phyloP scores from a whole-genome alignment of 2,329 filamentous ascomycete species.

The Trichoderma sp. region DNA sequence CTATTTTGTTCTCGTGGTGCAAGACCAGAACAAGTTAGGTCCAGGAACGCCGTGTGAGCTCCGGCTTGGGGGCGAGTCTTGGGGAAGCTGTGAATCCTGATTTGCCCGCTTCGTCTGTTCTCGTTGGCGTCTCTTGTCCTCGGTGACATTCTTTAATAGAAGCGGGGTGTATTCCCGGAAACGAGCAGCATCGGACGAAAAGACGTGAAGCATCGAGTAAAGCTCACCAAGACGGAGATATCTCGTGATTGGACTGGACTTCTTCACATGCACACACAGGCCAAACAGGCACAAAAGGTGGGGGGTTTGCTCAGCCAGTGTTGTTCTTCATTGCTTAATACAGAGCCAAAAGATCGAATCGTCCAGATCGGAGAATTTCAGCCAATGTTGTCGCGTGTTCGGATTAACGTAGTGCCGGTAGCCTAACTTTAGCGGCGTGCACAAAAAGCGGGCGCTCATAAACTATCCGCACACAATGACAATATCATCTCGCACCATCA shows the following conservation, averaged over 20 bases:
- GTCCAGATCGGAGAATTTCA: not conserved
- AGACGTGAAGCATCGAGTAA: not conserved
- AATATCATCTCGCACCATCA: not conserved
- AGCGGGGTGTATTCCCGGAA: not conserved
- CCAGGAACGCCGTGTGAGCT: not conserved
- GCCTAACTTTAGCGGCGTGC: not conserved
- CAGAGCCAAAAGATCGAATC: not conserved
- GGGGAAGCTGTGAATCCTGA: not conserved
- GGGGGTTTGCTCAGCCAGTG: not conserved
- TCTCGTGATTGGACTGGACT: not conserved
- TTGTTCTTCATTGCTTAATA: not conserved
- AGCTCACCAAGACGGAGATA: not conserved
- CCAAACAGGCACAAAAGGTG: not conserved
- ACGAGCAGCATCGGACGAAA: not conserved
- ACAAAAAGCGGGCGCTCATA: not conserved
- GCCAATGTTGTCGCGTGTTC: not conserved
- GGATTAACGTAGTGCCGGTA: not conserved
- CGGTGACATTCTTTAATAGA: not conserved
- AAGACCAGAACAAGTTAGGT: not conserved
- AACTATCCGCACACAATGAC: not conserved
- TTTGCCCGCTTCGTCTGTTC: not conserved
- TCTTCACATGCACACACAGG: not conserved
- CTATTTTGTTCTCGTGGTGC: slow-evolving; percentile 11
- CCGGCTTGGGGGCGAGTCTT: not conserved
- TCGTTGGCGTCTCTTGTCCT: not conserved